Base-by-base conservation (phyloP, 768 basidiomycete genomes). In the Amanita pallidorosea region DNA sequence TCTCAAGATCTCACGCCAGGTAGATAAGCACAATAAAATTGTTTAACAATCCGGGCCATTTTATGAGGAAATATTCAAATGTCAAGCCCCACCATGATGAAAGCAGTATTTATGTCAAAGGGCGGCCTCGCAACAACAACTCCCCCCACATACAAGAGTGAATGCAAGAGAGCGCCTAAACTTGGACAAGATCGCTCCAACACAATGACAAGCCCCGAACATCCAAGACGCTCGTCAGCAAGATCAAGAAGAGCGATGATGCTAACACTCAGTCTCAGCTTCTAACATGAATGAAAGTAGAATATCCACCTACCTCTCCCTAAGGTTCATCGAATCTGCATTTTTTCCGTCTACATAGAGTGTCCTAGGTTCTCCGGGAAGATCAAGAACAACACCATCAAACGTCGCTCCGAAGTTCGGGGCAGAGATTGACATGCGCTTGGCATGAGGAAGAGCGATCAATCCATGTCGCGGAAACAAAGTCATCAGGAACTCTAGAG, bases 111-210 rank as follows among this genome's bases (percentile, higher is more conserved):
- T 52, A 84, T 79, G 59, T 80, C 72, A 72, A 86, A 88, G 22
- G 79, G 80, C 49, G 87, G 85, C 61, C 80, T 83, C 49, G 88
- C 87, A 47, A 94, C 82, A 48, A 94, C 84, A 45, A 76, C 79
- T 50, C 88, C 91, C 55, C 90, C 90, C 47, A 93, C 87, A 66
- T 94, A 94, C 87, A 94, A 88, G 55, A 94, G 74, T 45, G 91
- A 85, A 61, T 94, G 92, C 34, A 94, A 71, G 51, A 92, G 70
- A 59, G 81, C 79, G 57, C 83, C 77, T 49, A 93, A 73, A 49
- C 75, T 77, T 15, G 80, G 76, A 37, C 81, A 85, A 0, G 81
- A 73, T 57, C 84, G 79, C 64, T 89, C 86, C 50, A 94, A 70
- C 34, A 76, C 84, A 56, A 94, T 89, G 54, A 92, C 76, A 38